Conservation (phyloP, 768 basidiomycete genomes). For the Coprinopsis sp. region DNA sequence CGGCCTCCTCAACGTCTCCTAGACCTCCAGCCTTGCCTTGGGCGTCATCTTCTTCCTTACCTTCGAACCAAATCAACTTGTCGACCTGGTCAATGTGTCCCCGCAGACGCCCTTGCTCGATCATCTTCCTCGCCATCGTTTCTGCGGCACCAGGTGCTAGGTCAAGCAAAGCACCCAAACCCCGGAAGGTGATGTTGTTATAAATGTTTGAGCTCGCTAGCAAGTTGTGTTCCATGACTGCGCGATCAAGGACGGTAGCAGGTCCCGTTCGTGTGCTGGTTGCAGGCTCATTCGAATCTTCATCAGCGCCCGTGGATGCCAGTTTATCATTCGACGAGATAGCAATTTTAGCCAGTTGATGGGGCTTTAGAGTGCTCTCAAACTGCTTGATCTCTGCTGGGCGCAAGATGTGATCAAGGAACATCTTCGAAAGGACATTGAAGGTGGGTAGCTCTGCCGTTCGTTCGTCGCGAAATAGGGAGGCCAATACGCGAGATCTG, state of each 20-base stretch:
- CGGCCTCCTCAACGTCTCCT: conserved; percentile 82
- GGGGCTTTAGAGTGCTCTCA: conserved; percentile 78
- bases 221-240: conserved; percentile 98
- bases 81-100: conserved; percentile 97
- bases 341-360: conserved; percentile 90
- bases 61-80: conserved; percentile 90
- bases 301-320: conserved; percentile 60
- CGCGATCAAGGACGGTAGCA: conserved; percentile 91
- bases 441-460: conserved; percentile 72
- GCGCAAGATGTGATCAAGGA: conserved; percentile 94
- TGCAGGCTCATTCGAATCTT: conserved; percentile 46
- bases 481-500: conserved; percentile 87
- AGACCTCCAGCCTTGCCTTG: conserved; percentile 93
- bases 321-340: conserved; percentile 80
- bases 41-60: conserved; percentile 83
- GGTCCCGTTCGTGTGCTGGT: conserved; percentile 84
- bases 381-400: conserved; percentile 87
- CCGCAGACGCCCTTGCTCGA: conserved; percentile 90
- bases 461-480: conserved; percentile 92
- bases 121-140: conserved; percentile 97
- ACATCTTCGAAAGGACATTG: conserved; percentile 96
- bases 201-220: conserved; percentile 96
- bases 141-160: conserved; percentile 91
- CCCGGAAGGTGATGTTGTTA: conserved; percentile 93
- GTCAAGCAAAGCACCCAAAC: conserved; percentile 87